Conservation (phyloP, 768 basidiomycete genomes). For the Lentinula edodes region DNA sequence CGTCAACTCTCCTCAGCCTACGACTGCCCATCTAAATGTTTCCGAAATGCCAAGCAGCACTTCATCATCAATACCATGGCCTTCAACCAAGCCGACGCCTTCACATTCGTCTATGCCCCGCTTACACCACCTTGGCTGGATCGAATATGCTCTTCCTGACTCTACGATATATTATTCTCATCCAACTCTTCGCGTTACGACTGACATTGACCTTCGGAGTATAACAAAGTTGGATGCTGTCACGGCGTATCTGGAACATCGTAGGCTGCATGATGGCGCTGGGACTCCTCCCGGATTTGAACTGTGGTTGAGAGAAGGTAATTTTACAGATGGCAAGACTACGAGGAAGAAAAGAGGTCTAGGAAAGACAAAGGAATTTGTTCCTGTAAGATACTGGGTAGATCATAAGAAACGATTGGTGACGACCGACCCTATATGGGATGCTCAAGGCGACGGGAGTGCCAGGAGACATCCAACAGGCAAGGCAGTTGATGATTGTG, state of each 20-base stretch:
- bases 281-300: slow-evolving; percentile 30
- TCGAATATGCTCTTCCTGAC: slow-evolving; percentile 72
- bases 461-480: slow-evolving; percentile 17
- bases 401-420: slow-evolving; percentile 58
- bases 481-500: slow-evolving; percentile 36
- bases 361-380: slow-evolving; percentile 6
- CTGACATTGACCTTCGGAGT: slow-evolving; percentile 63
- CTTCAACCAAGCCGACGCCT: slow-evolving; percentile 12
- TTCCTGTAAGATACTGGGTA: slow-evolving; percentile 52
- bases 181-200: slow-evolving; percentile 53
- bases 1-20: slow-evolving; percentile 9
- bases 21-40: neutral
- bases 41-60: neutral
- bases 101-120: slow-evolving; percentile 21
- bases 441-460: slow-evolving; percentile 19
- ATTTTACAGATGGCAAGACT: slow-evolving; percentile 12
- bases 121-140: slow-evolving; percentile 63
- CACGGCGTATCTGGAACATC: slow-evolving; percentile 37
- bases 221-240: slow-evolving; percentile 45
- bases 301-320: slow-evolving; percentile 54
- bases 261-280: slow-evolving; percentile 19
- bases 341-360: slow-evolving; percentile 20
- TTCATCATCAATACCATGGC: slow-evolving; percentile 9
- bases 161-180: slow-evolving; percentile 67
- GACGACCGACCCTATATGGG: slow-evolving; percentile 36